Evolutionary conservation across 1,139 yeast genomes (phyloP).

Genomic region (Suhomyces chickasaworum): DNA sequence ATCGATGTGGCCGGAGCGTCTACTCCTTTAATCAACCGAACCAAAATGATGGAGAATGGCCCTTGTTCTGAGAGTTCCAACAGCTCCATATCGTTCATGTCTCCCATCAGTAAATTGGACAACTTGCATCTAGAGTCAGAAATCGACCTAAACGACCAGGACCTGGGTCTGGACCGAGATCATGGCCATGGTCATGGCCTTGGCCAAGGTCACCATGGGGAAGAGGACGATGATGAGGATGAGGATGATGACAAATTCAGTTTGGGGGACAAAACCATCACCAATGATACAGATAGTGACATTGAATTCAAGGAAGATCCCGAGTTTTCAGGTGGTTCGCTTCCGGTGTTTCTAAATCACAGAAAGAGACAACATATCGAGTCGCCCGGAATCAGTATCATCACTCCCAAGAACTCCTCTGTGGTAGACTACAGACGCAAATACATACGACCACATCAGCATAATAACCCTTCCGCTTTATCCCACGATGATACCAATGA

Average conservation of each 20-base stretch:
- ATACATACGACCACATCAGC: conserved; percentile 12
- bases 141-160: conserved; percentile 11
- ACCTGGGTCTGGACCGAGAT: conserved; percentile 4
- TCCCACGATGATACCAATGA: conserved; percentile 9
- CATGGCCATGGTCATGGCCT: not conserved
- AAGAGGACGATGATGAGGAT: conserved; percentile 12
- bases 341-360: conserved; percentile 20
- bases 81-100: conserved; percentile 32
- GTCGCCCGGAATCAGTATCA: conserved; percentile 19
- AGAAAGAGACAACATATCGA: conserved; percentile 23
- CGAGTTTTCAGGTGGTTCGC: conserved; percentile 13
- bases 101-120: conserved; percentile 32
- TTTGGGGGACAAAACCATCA: conserved; percentile 21
- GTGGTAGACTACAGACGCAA: conserved; percentile 2
- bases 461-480: conserved; percentile 5
- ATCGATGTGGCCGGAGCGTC: conserved; percentile 34
- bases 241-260: conserved; percentile 14
- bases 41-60: not conserved
- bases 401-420: conserved; percentile 18
- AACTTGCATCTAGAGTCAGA: conserved; percentile 21
- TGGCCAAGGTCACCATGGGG: not conserved
- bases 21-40: conserved; percentile 32
- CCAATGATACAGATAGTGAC: conserved; percentile 20
- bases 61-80: conserved; percentile 16
- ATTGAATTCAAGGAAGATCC: conserved; percentile 17